Conservation (phyloP, 1,284 basidiomycete genomes). For the Moesziomyces sp. region DNA sequence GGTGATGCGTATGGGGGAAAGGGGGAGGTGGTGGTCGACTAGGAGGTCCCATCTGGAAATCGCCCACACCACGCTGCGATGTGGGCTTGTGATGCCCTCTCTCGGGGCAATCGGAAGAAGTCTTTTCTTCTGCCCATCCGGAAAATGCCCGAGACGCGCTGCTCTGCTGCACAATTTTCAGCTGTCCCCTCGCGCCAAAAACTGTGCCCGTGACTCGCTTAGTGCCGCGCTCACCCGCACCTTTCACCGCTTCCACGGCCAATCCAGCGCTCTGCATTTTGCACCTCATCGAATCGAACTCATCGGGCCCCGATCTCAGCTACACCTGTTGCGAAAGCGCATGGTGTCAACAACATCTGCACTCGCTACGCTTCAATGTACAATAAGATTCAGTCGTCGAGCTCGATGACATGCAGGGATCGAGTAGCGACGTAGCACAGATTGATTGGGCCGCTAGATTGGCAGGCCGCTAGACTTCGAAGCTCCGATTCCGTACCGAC, state of each 20-base stretch:
- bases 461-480: slow-evolving; percentile 4
- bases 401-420: neutral
- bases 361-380: no score
- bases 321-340: no score
- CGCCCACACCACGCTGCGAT: neutral
- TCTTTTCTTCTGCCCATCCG: neutral
- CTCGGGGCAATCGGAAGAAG: neutral
- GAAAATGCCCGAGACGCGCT: neutral
- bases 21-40: neutral
- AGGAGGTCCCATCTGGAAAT: no score
- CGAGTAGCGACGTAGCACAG: neutral
- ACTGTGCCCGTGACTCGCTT: neutral
- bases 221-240: neutral
- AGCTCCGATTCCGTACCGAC: slow-evolving; percentile 8
- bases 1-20: neutral
- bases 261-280: neutral
- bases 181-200: no score
- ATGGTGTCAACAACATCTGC: no score
- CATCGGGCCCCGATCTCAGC: neutral
- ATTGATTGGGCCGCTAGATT: neutral
- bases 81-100: neutral
- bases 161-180: neutral
- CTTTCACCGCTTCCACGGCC: neutral
- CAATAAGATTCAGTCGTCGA: no score
- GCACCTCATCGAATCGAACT: neutral